phyloP scores from a whole-genome alignment of 1,284 basidiomycete species.

The Phlebopus sp. region DNA sequence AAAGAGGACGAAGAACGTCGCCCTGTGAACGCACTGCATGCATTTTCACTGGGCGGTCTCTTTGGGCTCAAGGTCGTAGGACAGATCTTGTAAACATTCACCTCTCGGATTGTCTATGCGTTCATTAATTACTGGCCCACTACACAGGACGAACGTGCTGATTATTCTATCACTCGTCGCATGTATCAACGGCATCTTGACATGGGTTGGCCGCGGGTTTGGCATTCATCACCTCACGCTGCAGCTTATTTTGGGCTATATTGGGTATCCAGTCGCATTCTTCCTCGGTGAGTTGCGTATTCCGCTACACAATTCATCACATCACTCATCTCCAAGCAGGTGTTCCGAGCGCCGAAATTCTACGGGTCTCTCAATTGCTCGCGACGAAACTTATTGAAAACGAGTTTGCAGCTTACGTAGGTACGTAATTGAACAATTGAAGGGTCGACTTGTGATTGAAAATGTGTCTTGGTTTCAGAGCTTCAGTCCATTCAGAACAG shows the following conservation, averaged over 20 bases:
- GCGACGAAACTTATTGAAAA: slow-evolving; percentile 87
- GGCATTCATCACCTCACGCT: slow-evolving; percentile 81
- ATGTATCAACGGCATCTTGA: slow-evolving; percentile 80
- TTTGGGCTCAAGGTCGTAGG: slow-evolving; percentile 87
- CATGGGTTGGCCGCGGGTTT: slow-evolving; percentile 87
- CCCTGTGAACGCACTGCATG: slow-evolving; percentile 80
- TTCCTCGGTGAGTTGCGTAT: slow-evolving; percentile 53
- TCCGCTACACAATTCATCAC: slow-evolving; percentile 4
- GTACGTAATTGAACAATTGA: slow-evolving; percentile 24
- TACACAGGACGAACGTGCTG: slow-evolving; percentile 66
- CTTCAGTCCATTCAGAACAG: slow-evolving; percentile 52
- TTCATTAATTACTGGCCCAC: slow-evolving; percentile 3
- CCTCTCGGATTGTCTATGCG: background rate
- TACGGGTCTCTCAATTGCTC: slow-evolving; percentile 75
- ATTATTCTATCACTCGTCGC: slow-evolving; percentile 81
- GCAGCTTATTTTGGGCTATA: slow-evolving; percentile 80
- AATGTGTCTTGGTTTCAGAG: slow-evolving; percentile 27
- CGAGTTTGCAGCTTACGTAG: slow-evolving; percentile 80
- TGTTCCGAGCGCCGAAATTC: slow-evolving; percentile 70
- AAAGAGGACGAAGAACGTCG: slow-evolving; percentile 48
- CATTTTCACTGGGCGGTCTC: slow-evolving; percentile 83
- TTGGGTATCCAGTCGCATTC: slow-evolving; percentile 87
- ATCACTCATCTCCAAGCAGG: slow-evolving; percentile 33
- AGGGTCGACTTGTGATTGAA: background rate
- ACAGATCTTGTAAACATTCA: slow-evolving; percentile 65